Percentiles rank a stretch among this genome's conserved stretches.
These are phyloP conservation scores for Raddia distichophylla DNA, from an alignment of 176 grass and related monocot species.

Conservation along the genomic window DNA sequence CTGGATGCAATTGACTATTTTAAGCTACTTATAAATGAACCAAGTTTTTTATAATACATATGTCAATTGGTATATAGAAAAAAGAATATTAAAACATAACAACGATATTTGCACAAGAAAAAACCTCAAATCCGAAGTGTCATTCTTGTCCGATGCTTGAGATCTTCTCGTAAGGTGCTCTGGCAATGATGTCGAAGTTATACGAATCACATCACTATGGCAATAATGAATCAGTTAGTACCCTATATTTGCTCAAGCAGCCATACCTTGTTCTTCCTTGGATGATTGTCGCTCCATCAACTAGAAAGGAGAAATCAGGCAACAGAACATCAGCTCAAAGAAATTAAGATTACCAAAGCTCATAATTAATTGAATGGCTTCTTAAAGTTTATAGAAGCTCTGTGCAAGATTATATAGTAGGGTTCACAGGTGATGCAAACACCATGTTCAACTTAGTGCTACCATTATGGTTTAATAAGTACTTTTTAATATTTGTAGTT, in stretches of 20 bases:
- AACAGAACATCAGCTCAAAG: constrained; percentile 45
- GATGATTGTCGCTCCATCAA: constrained; percentile 81
- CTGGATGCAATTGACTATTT: not conserved
- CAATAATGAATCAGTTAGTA: constrained; percentile 33
- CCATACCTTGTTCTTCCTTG: constrained; percentile 91
- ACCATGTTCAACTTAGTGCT: constrained; percentile 23
- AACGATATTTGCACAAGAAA: constrained; percentile 26
- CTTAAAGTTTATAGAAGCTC: not conserved
- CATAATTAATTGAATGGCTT: not conserved
- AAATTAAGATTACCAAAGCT: constrained; percentile 4
- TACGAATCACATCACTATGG: constrained; percentile 22
- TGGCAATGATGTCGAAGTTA: constrained; percentile 42
- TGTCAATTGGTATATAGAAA: constrained; percentile 21
- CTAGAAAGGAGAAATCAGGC: constrained; percentile 45
- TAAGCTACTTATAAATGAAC: not conserved
- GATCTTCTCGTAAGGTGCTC: constrained; percentile 74
- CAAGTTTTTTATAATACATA: constrained; percentile 6
- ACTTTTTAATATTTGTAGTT: not conserved
- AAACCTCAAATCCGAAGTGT: constrained; percentile 79
- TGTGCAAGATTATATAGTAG: constrained; percentile 9
- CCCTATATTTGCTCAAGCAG: constrained; percentile 23
- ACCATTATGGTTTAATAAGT: not conserved
- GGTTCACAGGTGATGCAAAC: constrained; percentile 1
- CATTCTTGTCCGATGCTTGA: constrained; percentile 79
- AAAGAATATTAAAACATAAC: constrained; percentile 12